phyloP scores from a whole-genome alignment of 768 basidiomycete genomes.

The Suillus occidentalis region DNA sequence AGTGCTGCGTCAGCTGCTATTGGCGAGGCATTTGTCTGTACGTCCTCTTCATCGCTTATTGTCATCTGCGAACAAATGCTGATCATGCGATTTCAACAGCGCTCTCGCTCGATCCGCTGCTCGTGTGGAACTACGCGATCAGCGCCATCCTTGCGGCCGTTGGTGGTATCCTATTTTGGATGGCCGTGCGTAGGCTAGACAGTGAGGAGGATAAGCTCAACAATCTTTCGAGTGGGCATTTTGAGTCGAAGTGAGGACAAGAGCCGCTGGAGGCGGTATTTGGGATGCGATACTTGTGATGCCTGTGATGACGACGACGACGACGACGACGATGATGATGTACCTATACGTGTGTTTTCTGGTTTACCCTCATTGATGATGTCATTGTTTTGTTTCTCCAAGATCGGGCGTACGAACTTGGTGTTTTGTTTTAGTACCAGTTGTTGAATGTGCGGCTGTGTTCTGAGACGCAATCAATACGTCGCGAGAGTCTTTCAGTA shows the following conservation, averaged over 20 bases:
- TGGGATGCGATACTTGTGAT: neutral
- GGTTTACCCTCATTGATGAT: neutral
- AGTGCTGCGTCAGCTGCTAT: slow-evolving; percentile 60
- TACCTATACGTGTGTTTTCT: no score
- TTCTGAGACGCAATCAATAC: no score
- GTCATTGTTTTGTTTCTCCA: neutral
- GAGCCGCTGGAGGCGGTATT: neutral
- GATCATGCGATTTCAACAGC: slow-evolving; percentile 33
- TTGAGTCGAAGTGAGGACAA: slow-evolving; percentile 10
- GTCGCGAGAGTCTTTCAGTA: no score
- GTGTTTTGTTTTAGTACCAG: neutral
- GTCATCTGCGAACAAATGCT: neutral
- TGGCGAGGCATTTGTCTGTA: slow-evolving; percentile 72
- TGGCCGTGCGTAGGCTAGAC: slow-evolving; percentile 57
- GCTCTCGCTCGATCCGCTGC: slow-evolving; percentile 66
- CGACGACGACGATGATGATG: no score
- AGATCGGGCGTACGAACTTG: neutral
- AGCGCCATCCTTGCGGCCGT: slow-evolving; percentile 56
- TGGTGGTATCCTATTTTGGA: slow-evolving; percentile 54
- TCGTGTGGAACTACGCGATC: slow-evolving; percentile 73
- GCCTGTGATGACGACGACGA: no score
- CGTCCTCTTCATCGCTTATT: slow-evolving; percentile 27
- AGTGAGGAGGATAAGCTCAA: slow-evolving; percentile 63
- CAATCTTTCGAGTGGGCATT: slow-evolving; percentile 43
- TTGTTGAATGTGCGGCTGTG: neutral